phyloP scores from a whole-genome alignment of 805 yeast genomes.

The Zygosaccharomyces kombuchaensis region DNA sequence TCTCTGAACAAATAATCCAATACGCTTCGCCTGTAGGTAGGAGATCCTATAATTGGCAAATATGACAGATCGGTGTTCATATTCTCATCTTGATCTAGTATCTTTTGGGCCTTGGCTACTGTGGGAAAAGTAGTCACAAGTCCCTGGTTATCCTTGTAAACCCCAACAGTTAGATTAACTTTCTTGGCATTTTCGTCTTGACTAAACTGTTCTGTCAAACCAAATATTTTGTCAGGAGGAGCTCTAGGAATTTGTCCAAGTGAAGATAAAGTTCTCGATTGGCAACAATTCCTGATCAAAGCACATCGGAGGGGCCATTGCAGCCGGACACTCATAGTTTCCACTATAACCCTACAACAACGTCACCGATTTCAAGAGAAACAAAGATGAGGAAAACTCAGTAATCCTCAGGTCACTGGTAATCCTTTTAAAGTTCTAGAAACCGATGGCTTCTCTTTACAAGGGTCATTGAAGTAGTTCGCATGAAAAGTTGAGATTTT shows the following conservation, averaged over 20 bases:
- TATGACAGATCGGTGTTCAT: slow-evolving; percentile 58
- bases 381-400: not conserved
- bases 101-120: slow-evolving; percentile 27
- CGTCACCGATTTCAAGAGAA: no score
- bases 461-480: not conserved
- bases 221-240: slow-evolving; percentile 84
- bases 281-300: not conserved
- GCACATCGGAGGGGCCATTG: not conserved
- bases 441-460: not conserved
- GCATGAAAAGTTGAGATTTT: not conserved
- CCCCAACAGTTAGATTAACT: slow-evolving; percentile 50
- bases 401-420: not conserved
- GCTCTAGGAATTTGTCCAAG: slow-evolving; percentile 42
- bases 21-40: slow-evolving; percentile 61
- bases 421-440: not conserved
- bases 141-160: slow-evolving; percentile 85
- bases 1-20: slow-evolving; percentile 68
- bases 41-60: slow-evolving; percentile 71
- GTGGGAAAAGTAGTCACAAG: slow-evolving; percentile 39
- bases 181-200: slow-evolving; percentile 57
- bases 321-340: not conserved
- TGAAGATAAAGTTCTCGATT: slow-evolving; percentile 1
- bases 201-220: slow-evolving; percentile 70
- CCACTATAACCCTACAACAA: not conserved
- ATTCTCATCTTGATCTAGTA: slow-evolving; percentile 42